Evolutionary conservation across 139 green algal species (phyloP), one percentile per base, ranked within the genome.

Genomic region (Micractinium conductrix): DNA sequence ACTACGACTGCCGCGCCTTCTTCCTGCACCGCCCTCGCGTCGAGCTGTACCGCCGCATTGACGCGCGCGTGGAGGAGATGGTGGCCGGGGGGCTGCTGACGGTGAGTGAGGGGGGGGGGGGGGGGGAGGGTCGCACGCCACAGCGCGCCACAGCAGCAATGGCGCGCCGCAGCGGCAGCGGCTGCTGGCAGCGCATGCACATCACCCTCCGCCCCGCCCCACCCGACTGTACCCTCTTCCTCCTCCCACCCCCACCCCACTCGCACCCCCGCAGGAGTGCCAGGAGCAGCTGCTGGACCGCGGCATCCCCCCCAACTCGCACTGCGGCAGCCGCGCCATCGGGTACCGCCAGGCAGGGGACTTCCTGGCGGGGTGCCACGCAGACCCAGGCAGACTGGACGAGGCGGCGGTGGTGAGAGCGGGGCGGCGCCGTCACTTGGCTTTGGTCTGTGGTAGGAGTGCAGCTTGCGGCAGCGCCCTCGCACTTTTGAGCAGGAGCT

Each of bases 1-100:
- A 95, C 76, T 93, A 91, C 72, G 92, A 93, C 78, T 91, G 88
- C 81, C 87, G 92, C 60, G 93, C 89, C 87, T 98, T 98, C 91
- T 98, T 98, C 85, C 86, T 98, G 65, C 78, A 92, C 83, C 80
- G 95, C 19, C 89, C 92, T 0, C 89, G 96, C 0, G 17, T 93
- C 4, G 60, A 93, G 76, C 90, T 98, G 69, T 98, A 94, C 85
- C 86, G 92, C 38, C 90, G 93, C 72, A 97, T 98, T 38, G 91
- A 91, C 37, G 45, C 45, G 8, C 85, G 96, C 24, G 90, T 94
- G 30, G 96, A 98, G 86, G 74, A 93, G 28, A 98, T 98, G 94
- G 88, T 98, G 63, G 28, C 22, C 4, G 60, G 72, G 6, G 88
- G 90, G 30, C 42, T 94, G 65, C 67, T 93, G 44, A 45, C 80